Evolutionary conservation across 2,329 filamentous ascomycete genomes (phyloP), one percentile per base, ranked within the genome.

Genomic region (Talaromyces funiculosus): DNA sequence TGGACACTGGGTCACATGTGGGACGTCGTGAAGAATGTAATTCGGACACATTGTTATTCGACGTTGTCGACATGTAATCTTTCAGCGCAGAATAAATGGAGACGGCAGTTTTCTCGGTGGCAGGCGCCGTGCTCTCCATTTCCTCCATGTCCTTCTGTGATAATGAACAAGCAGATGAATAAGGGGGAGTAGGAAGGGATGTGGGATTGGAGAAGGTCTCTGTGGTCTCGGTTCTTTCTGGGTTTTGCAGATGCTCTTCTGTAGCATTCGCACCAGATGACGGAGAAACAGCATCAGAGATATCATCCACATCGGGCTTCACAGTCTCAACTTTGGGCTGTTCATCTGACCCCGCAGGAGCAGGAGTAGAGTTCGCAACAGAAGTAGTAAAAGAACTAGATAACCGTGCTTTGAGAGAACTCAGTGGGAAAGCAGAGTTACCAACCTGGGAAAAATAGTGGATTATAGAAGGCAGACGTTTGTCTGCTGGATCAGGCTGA

Each of bases 401-500:
- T 64, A 73, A 71, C 68, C 73, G 72, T 67, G 73, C 68, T 67
- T 71, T 73, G 63, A 72, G 70, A 66, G 74, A 66, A 72, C 65
- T 80, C 77, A 77, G 74, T 83, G 84, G 83, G 86, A 87, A 85
- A 82, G 85, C 86, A 83, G 85, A 86, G 83, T 85, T 84, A 97
- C 94, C 88, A 96, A 99, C 94, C 93, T 99, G 94, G 81, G 89
- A 89, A 84, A 97, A 96, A 83, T 94, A 97, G 77, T 87, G 85
- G 84, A 94, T 89, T 81, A 97, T 96, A 75, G 92, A 90, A 68
- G 94, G 94, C 73, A 96, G 83, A 78, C 94, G 89, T 80, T 96
- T 97, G 81, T 99, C 94, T 72, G 90, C 88, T 65, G 89, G 88
- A 78, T 97, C 93, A 67, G 94, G 94, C 72, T 92, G 90, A 67